These are phyloP conservation scores for Hebeloma cylindrosporum DNA, from an alignment of 768 basidiomycete genomes.

Conservation along the genomic window DNA sequence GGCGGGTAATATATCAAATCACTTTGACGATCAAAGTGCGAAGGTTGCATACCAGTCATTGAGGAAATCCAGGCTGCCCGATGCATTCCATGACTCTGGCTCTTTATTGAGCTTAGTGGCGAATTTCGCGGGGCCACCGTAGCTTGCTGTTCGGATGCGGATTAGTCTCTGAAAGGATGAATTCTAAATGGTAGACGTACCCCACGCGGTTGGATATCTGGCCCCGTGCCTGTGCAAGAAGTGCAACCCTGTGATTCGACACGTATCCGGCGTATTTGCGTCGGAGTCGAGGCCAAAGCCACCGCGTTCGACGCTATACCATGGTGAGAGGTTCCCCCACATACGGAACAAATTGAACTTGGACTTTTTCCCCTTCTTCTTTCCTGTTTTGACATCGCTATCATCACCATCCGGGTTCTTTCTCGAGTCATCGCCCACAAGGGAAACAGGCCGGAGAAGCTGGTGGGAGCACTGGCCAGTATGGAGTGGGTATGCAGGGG, in stretches of 20 bases:
- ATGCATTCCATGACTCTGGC: constrained; percentile 61
- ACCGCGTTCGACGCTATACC: constrained; percentile 70
- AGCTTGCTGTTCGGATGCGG: constrained; percentile 43
- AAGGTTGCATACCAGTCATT: constrained; percentile 68
- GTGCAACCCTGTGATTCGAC: constrained; percentile 72
- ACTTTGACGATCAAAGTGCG: background rate
- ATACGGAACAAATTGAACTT: constrained; percentile 68
- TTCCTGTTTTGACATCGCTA: constrained; percentile 11
- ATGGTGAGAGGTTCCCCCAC: constrained; percentile 86
- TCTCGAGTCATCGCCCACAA: constrained; percentile 29
- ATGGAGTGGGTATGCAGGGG: constrained; percentile 77
- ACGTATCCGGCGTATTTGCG: constrained; percentile 68
- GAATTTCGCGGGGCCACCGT: constrained; percentile 62
- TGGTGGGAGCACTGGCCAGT: constrained; percentile 57
- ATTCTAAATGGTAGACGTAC: constrained; percentile 37
- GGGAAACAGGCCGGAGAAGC: constrained; percentile 51
- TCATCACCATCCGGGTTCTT: constrained; percentile 9
- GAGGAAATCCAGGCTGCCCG: constrained; percentile 70
- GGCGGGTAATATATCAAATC: too few species aligned
- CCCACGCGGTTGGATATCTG: constrained; percentile 63
- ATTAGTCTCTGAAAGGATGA: constrained; percentile 6
- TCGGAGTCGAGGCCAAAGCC: constrained; percentile 74
- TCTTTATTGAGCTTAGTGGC: constrained; percentile 53
- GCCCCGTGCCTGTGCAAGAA: constrained; percentile 84
- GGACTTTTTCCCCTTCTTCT: constrained; percentile 27